Conservation (phyloP, 2,329 filamentous ascomycete genomes). For the Orbilia oligospora region DNA sequence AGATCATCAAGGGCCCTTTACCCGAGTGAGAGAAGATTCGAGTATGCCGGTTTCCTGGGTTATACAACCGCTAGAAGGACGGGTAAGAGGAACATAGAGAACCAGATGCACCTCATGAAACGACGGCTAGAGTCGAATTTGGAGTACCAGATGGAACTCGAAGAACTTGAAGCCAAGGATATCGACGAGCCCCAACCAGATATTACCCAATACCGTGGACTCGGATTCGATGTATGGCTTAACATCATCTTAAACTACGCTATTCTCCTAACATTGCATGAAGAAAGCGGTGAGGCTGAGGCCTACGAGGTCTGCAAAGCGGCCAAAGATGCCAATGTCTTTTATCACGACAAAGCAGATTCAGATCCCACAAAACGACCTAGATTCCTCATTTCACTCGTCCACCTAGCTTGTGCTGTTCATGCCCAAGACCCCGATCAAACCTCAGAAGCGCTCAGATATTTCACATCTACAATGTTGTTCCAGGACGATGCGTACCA, state of each 20-base stretch:
- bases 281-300: conserved; percentile 71
- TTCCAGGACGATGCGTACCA: conserved; percentile 87
- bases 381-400: conserved; percentile 71
- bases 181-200: conserved; percentile 54
- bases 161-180: conserved; percentile 61
- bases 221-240: conserved; percentile 87
- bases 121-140: conserved; percentile 65
- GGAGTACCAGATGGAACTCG: conserved; percentile 53
- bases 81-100: conserved; percentile 66
- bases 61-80: conserved; percentile 68
- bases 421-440: conserved; percentile 83
- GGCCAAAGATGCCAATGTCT: conserved; percentile 84
- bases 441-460: conserved; percentile 80
- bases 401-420: conserved; percentile 80
- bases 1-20: conserved; percentile 75
- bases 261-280: conserved; percentile 78
- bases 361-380: conserved; percentile 54
- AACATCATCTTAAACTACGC: conserved; percentile 92
- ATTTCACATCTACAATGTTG: conserved; percentile 85
- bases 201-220: conserved; percentile 75
- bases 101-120: conserved; percentile 65
- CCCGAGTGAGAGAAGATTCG: conserved; percentile 70
- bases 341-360: conserved; percentile 78
- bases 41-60: conserved; percentile 69
- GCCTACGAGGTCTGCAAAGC: conserved; percentile 85